phyloP scores from a whole-genome alignment of 345 rosid genomes.

The Populus ilicifolia region DNA sequence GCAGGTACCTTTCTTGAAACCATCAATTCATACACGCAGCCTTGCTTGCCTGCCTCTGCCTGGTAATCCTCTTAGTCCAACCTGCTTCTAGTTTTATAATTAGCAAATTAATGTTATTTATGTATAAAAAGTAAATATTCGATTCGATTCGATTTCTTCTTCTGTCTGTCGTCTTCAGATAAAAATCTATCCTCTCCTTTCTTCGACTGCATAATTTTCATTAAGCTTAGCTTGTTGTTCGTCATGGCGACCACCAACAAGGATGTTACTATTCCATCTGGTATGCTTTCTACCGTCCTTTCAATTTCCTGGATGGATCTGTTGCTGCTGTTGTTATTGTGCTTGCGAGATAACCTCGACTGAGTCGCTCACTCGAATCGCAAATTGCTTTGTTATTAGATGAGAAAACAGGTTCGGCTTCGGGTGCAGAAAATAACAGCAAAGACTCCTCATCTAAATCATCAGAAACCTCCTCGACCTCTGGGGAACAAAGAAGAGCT shows the following conservation, averaged over 20 bases:
- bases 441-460: constrained; percentile 42
- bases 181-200: background rate
- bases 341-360: background rate
- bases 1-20: too few relatives aligned
- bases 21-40: too few relatives aligned
- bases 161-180: background rate
- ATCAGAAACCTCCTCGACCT: constrained; percentile 51
- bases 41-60: too few relatives aligned
- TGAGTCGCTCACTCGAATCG: background rate
- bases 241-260: constrained; percentile 11
- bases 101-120: too few relatives aligned
- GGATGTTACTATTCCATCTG: constrained; percentile 6
- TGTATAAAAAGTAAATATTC: too few relatives aligned
- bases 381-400: constrained; percentile 27
- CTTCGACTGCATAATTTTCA: background rate
- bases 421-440: constrained; percentile 18
- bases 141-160: too few relatives aligned
- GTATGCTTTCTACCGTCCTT: background rate
- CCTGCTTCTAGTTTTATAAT: too few relatives aligned
- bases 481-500: constrained; percentile 30
- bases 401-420: constrained; percentile 40
- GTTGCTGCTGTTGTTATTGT: background rate
- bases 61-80: too few relatives aligned
- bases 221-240: background rate
- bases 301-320: background rate